Percentiles rank a stretch among this genome's conserved stretches.
phyloP scores from a whole-genome alignment of 352 stramenopile genomes.

The Globisporangium canariense region DNA sequence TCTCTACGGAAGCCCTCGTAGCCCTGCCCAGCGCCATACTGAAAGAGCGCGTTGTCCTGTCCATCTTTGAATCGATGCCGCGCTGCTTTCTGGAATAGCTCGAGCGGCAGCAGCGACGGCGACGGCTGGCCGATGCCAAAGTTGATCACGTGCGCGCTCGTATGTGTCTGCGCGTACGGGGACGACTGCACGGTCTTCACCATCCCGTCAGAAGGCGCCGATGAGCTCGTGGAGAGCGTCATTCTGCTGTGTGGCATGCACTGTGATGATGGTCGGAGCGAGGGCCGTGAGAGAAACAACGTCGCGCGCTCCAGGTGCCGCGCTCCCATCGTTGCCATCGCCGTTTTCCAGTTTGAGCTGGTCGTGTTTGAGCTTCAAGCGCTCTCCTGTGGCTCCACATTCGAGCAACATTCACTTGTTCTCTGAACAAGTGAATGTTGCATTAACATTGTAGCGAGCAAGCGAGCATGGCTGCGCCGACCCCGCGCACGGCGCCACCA shows the following conservation, averaged over 20 bases:
- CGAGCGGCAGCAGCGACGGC: slow-evolving; percentile 64
- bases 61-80: slow-evolving; percentile 38
- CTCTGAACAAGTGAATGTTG: too few relatives aligned
- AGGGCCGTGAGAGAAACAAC: neutral
- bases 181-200: slow-evolving; percentile 54
- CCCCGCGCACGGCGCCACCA: neutral
- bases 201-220: neutral
- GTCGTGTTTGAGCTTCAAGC: neutral
- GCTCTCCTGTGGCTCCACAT: neutral
- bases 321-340: neutral
- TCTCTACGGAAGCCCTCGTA: slow-evolving; percentile 66
- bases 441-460: too few relatives aligned
- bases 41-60: slow-evolving; percentile 59
- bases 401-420: neutral
- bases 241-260: neutral
- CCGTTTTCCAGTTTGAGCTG: neutral
- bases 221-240: neutral
- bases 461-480: slow-evolving; percentile 3
- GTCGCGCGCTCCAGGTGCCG: neutral
- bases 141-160: slow-evolving; percentile 64
- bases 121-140: slow-evolving; percentile 85
- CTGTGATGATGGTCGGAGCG: neutral
- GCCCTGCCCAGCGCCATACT: slow-evolving; percentile 73
- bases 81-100: slow-evolving; percentile 53
- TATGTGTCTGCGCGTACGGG: slow-evolving; percentile 63